Conservation (phyloP, 139 green algal species). For the Chlamydomonas asymmetrica region DNA sequence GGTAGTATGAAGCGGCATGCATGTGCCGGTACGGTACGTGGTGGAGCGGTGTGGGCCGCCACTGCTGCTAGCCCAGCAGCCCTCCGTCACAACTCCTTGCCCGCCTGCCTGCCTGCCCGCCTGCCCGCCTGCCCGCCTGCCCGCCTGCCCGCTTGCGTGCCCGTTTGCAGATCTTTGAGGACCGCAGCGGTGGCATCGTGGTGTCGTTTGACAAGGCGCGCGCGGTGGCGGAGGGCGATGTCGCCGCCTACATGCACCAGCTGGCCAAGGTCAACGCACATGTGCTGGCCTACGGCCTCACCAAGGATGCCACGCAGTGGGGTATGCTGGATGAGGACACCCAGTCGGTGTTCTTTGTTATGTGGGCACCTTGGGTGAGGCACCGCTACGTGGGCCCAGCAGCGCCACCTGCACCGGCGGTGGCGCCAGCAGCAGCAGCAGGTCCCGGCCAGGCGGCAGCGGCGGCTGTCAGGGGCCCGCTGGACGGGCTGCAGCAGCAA, state of each 20-base stretch:
- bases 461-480: no score
- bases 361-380: slow-evolving; percentile 45
- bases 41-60: no score
- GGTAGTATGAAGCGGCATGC: no score
- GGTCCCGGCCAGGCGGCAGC: no score
- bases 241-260: slow-evolving; percentile 48
- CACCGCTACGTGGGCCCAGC: slow-evolving; percentile 32
- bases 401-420: no score
- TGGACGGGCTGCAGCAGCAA: no score
- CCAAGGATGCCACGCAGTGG: slow-evolving; percentile 45
- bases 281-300: slow-evolving; percentile 27
- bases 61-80: no score
- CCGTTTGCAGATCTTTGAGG: slow-evolving; percentile 44
- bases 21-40: no score
- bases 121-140: background rate
- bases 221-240: slow-evolving; percentile 41
- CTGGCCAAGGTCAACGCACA: slow-evolving; percentile 24
- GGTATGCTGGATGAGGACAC: slow-evolving; percentile 33
- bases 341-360: slow-evolving; percentile 33
- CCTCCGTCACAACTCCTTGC: background rate
- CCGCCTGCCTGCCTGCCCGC: background rate
- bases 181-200: slow-evolving; percentile 41
- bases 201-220: slow-evolving; percentile 30
- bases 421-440: no score
- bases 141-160: background rate